Evolutionary conservation across 495 filamentous ascomycete species (phyloP).

Genomic region (Penicillium dipodomyicola): DNA sequence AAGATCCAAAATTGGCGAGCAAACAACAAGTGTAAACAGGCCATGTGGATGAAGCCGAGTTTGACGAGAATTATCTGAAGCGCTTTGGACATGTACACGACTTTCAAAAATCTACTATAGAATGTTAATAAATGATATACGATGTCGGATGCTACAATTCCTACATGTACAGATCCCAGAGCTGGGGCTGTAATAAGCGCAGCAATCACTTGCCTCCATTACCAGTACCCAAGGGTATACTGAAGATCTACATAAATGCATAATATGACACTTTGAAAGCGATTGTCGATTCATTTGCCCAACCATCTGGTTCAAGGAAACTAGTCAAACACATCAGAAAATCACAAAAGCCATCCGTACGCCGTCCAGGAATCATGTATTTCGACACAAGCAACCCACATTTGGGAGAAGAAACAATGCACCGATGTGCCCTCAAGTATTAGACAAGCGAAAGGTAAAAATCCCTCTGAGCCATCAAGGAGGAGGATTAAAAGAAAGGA

Average conservation of each 20-base stretch:
- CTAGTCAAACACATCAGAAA: conserved; percentile 21
- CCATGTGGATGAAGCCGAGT: conserved; percentile 35
- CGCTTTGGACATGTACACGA: neutral
- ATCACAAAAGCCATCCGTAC: conserved; percentile 28
- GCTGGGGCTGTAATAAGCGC: neutral
- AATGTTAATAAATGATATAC: neutral
- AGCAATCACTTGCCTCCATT: neutral
- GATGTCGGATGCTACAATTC: neutral
- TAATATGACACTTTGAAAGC: conserved; percentile 6
- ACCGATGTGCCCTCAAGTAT: conserved; percentile 31
- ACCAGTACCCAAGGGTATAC: neutral
- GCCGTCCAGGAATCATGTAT: conserved; percentile 32
- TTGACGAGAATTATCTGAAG: conserved; percentile 30
- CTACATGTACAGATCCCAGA: neutral
- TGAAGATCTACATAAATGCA: neutral
- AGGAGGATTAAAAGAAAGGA: conserved; percentile 18
- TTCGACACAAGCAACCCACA: conserved; percentile 27
- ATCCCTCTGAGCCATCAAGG: conserved; percentile 20
- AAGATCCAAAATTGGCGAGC: conserved; percentile 29
- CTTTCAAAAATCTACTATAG: neutral
- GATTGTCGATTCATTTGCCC: conserved; percentile 21
- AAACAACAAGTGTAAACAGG: conserved; percentile 19
- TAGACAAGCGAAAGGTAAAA: conserved; percentile 31
- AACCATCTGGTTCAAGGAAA: conserved; percentile 22
- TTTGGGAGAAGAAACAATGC: conserved; percentile 21